Evolutionary conservation across 1,284 basidiomycete species (phyloP).

Genomic region (Somion occarium): DNA sequence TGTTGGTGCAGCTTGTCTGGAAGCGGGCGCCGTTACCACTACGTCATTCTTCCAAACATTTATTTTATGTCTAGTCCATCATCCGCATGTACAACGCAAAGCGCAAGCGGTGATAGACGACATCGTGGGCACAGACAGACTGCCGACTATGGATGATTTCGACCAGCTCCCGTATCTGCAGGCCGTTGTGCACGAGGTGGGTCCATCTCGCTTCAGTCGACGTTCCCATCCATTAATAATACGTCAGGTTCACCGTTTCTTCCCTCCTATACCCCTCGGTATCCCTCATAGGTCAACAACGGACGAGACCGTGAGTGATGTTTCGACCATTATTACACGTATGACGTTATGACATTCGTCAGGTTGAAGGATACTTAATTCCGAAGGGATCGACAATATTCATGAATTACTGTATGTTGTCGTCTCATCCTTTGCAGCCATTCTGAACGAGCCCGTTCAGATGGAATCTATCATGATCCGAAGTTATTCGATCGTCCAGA

Average conservation of each 20-base stretch:
- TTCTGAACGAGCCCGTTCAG: not conserved
- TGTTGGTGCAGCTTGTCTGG: conserved; percentile 7
- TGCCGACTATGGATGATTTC: conserved; percentile 31
- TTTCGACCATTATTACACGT: not conserved
- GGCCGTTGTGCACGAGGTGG: conserved; percentile 32
- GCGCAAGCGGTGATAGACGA: conserved; percentile 33
- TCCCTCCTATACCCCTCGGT: not conserved
- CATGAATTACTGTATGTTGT: conserved; percentile 4
- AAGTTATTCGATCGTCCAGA: conserved; percentile 4
- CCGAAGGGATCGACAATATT: conserved; percentile 6
- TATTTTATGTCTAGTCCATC: conserved; percentile 22
- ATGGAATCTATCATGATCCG: conserved; percentile 4
- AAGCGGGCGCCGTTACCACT: conserved; percentile 25
- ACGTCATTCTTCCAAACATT: conserved; percentile 22
- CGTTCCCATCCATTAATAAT: not conserved
- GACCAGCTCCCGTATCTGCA: conserved; percentile 28
- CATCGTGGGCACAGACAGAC: conserved; percentile 28
- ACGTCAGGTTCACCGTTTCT: conserved; percentile 1
- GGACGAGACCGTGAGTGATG: conserved; percentile 4
- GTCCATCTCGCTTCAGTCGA: not conserved
- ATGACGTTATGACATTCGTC: not conserved
- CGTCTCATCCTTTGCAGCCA: not conserved
- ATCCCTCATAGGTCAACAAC: not conserved
- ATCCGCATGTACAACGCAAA: conserved; percentile 26
- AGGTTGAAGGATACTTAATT: conserved; percentile 4